A percentile compares a stretch with the other conserved stretches of the same genome.
These are phyloP conservation scores for Gossypium ekmanianum DNA, from an alignment of 345 rosid species.

Conservation along the genomic window DNA sequence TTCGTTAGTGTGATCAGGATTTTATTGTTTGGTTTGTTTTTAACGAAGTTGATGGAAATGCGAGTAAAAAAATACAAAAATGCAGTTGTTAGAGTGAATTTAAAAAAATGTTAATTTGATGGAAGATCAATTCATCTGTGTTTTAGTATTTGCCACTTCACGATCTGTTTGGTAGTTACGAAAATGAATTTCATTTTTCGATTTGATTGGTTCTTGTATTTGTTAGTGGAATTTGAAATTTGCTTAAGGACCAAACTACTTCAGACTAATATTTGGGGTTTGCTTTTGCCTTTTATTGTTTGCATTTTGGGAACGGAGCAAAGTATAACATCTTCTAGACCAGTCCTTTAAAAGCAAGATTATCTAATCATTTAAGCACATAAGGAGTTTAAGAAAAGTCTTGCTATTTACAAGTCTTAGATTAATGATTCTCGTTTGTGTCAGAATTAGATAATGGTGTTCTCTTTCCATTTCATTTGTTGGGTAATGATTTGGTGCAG, in stretches of 20 bases:
- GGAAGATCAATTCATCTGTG: not conserved
- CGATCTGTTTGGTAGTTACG: constrained; percentile 14
- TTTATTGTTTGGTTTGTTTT: not conserved
- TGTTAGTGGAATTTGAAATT: not conserved
- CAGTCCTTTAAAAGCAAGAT: not conserved
- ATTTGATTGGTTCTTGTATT: not conserved
- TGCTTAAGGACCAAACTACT: not conserved
- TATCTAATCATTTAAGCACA: not conserved
- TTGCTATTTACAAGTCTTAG: not conserved
- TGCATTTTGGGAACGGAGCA: not conserved
- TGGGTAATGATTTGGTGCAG: constrained; percentile 33
- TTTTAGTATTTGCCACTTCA: not conserved
- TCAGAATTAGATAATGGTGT: not conserved
- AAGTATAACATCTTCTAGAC: not conserved
- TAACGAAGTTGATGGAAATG: not conserved
- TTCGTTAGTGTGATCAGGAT: not conserved
- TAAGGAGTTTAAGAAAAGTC: not conserved
- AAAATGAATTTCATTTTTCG: not conserved
- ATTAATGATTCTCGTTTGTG: not conserved
- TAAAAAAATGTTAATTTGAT: not conserved
- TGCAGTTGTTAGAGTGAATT: not conserved
- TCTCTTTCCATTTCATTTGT: not conserved
- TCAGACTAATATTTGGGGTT: not conserved
- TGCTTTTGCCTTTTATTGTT: not conserved
- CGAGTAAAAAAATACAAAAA: not conserved